Base-by-base conservation (phyloP, 352 stramenopile genomes). In the Aphanomyces invadans region DNA sequence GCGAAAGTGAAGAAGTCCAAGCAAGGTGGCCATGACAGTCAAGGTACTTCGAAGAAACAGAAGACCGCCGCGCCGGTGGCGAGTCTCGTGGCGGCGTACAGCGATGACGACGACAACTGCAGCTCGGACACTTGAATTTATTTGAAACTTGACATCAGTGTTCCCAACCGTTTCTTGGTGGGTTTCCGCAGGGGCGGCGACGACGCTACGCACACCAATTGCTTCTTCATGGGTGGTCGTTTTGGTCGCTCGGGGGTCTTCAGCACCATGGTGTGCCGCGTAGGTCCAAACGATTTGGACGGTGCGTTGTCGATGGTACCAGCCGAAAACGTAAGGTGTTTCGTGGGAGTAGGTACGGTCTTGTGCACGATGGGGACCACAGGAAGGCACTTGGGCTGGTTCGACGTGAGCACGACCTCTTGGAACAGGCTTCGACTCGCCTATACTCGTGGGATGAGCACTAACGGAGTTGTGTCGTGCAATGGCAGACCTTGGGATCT, bases 211-310 rank as follows among this genome's bases (percentile, higher is more conserved):
- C 90, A 68, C 9, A 95, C 75, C 1, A 80, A 74, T 9, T 59
- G 71, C 12, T 71, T 73, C 9, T 74, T 42, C 74, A 72, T 29
- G 65, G 73, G 54, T 73, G 68, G 4, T n/a, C 82, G 72, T 26
- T 87, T 84, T 10, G 86, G 83, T 44, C 83, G 79, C 60, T 95
- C 86, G 0, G 86, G 86, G 23, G 86, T 95, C 31, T 83, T 74
- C 77, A 90, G 88, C 17, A 95, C 77, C 3, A 92, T 68, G 0
- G 77, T 49, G 48, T 49, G 64, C 55, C n/a, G 52, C 59, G 12
- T 72, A 36, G 19, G 55, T 66, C n/a, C n/a, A n/a, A n/a, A n/a
- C n/a, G n/a, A n/a, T n/a, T n/a, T n/a, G n/a, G n/a, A n/a, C n/a
- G n/a, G n/a, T 9, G 56, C 49, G 48, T 63, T 23, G 11, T 48